Conservation (phyloP, 2,329 filamentous ascomycete genomes). For the Sporothrix pseudoabietina region DNA sequence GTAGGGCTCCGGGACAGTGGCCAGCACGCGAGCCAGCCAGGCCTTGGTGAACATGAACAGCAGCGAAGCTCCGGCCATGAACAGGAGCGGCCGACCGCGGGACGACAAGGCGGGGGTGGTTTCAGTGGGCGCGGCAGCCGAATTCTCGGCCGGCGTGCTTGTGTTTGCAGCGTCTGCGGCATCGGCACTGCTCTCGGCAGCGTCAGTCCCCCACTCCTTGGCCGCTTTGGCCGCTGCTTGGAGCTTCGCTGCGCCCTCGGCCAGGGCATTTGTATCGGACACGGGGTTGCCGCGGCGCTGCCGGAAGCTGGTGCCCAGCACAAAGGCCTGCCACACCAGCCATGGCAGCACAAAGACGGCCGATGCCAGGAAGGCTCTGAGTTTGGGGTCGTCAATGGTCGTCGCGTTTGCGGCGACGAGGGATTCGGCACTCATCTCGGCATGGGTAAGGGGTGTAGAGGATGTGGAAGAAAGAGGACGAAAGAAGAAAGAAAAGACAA, state of each 20-base stretch:
- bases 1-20: conserved; percentile 55
- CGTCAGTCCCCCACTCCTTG: background rate
- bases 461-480: background rate
- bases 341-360: conserved; percentile 34
- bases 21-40: conserved; percentile 48
- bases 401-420: background rate
- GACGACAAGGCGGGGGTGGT: background rate
- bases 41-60: conserved; percentile 40
- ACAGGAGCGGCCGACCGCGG: conserved; percentile 28
- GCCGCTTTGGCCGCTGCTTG: conserved; percentile 22
- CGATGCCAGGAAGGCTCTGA: conserved; percentile 33
- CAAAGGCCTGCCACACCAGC: conserved; percentile 33
- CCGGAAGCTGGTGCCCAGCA: conserved; percentile 33
- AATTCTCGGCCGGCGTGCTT: background rate
- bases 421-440: conserved; percentile 25
- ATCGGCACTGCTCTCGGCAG: background rate
- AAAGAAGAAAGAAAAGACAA: background rate
- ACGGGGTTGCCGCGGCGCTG: conserved; percentile 31
- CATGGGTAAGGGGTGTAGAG: background rate
- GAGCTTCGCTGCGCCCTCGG: conserved; percentile 18
- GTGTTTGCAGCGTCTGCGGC: background rate
- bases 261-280: conserved; percentile 27
- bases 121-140: background rate
- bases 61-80: conserved; percentile 30
- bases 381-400: conserved; percentile 21